Percentiles rank a stretch among this genome's conserved stretches.
phyloP scores from a whole-genome alignment of 2,329 filamentous ascomycete genomes.

The Colletotrichum noveboracense region DNA sequence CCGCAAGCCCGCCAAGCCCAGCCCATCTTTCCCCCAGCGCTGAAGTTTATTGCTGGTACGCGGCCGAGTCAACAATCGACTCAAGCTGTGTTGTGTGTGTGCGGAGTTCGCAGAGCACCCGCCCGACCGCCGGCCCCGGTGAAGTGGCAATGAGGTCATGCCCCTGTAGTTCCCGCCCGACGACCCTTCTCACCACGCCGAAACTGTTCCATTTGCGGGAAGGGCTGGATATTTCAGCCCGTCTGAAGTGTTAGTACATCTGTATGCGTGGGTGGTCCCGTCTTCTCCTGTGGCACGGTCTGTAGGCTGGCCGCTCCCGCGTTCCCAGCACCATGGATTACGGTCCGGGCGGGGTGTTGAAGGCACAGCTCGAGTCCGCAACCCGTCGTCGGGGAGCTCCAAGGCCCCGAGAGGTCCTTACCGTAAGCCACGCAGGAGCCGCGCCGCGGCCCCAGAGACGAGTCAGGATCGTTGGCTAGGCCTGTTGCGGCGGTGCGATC shows the following conservation, averaged over 20 bases:
- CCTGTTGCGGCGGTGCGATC: background rate
- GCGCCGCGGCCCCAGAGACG: background rate
- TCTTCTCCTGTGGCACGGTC: background rate
- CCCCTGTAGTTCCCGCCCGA: background rate
- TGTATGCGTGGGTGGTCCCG: background rate
- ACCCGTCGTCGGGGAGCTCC: background rate
- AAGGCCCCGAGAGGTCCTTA: background rate
- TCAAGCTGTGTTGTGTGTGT: background rate
- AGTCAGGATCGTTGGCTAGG: background rate
- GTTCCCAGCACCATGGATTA: background rate
- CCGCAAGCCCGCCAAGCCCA: background rate
- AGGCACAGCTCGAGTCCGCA: background rate
- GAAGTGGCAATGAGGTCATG: slow-evolving; percentile 9
- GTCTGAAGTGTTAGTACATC: background rate
- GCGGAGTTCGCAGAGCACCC: slow-evolving; percentile 12
- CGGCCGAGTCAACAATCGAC: background rate
- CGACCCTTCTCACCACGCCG: background rate
- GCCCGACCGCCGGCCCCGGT: slow-evolving; percentile 8
- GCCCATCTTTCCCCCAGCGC: background rate
- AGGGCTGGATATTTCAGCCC: background rate
- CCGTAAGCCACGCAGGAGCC: background rate
- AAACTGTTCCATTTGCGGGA: background rate
- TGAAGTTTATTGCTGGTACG: background rate
- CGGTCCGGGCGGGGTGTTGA: background rate
- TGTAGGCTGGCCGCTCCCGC: background rate